These are phyloP conservation scores for Lachnellula willkommii DNA, from an alignment of 2,329 filamentous ascomycete genomes.

Conservation along the genomic window DNA sequence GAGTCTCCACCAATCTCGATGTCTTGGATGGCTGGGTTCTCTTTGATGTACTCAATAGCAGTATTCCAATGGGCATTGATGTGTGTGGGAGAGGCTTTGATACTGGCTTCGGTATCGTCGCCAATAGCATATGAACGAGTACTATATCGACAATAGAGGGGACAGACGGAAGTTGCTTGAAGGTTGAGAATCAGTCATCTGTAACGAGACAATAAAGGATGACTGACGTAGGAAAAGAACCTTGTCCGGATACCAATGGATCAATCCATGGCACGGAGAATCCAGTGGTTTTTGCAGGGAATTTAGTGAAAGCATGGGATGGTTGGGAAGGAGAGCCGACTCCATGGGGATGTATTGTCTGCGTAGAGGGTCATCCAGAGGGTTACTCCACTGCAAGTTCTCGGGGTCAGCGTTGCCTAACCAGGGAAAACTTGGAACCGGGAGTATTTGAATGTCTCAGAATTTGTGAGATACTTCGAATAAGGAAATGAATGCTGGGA, in stretches of 20 bases:
- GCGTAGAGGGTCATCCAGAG: conserved; percentile 54
- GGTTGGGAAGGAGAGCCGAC: conserved; percentile 48
- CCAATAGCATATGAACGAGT: conserved; percentile 57
- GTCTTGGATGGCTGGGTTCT: conserved; percentile 45
- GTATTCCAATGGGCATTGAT: conserved; percentile 45
- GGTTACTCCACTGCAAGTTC: conserved; percentile 43
- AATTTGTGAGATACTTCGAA: too few relatives aligned
- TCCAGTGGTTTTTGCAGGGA: conserved; percentile 54
- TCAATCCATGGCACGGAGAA: conserved; percentile 50
- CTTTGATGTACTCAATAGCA: conserved; percentile 52
- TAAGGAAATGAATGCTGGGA: too few relatives aligned
- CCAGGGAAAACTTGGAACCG: too few relatives aligned
- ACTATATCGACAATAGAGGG: conserved; percentile 58
- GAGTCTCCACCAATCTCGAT: conserved; percentile 59
- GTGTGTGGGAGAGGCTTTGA: conserved; percentile 40
- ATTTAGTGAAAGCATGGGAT: conserved; percentile 50
- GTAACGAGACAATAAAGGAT: background rate
- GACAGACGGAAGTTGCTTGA: conserved; percentile 53
- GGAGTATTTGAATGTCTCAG: too few relatives aligned
- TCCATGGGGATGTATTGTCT: conserved; percentile 55
- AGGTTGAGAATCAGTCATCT: conserved; percentile 17
- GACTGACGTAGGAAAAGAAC: conserved; percentile 52
- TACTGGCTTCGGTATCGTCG: conserved; percentile 46
- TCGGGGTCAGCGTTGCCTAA: too few relatives aligned
- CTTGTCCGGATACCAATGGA: conserved; percentile 61